A percentile compares a stretch with the other conserved stretches of the same genome.
These are phyloP conservation scores for Backusella australiensis DNA, from an alignment of 192 early-diverging fungal genomes.

Conservation along the genomic window DNA sequence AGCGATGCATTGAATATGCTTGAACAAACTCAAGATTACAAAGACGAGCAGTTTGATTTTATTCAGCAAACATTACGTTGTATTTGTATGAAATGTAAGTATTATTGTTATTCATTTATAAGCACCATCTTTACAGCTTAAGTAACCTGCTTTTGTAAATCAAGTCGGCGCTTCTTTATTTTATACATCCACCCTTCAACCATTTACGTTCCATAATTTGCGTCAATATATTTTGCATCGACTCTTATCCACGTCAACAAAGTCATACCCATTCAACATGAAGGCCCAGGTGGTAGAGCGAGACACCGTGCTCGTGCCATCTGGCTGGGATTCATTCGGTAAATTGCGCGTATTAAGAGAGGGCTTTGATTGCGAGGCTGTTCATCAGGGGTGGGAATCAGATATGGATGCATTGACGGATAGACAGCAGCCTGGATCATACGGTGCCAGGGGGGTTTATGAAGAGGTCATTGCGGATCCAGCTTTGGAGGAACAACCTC, in stretches of 20 bases:
- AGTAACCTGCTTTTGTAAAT: neutral
- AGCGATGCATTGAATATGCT: slow-evolving; percentile 68
- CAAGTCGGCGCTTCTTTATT: slow-evolving; percentile 87
- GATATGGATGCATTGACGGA: slow-evolving; percentile 42
- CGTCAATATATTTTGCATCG: slow-evolving; percentile 83
- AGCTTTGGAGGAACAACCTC: slow-evolving; percentile 43
- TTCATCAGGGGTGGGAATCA: slow-evolving; percentile 58
- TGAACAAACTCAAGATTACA: slow-evolving; percentile 81
- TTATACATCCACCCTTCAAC: slow-evolving; percentile 81
- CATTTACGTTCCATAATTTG: slow-evolving; percentile 71
- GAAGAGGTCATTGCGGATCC: slow-evolving; percentile 57
- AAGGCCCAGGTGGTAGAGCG: slow-evolving; percentile 85
- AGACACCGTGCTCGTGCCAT: slow-evolving; percentile 82
- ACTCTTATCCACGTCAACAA: slow-evolving; percentile 45
- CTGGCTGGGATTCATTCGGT: slow-evolving; percentile 92
- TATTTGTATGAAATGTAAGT: slow-evolving; percentile 85
- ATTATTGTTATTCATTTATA: neutral
- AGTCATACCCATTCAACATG: slow-evolving; percentile 56
- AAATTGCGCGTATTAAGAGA: slow-evolving; percentile 80
- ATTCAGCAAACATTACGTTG: slow-evolving; percentile 92
- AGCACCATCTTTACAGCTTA: neutral
- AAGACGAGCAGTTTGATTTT: slow-evolving; percentile 94
- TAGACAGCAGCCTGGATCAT: slow-evolving; percentile 30
- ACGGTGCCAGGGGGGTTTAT: slow-evolving; percentile 57
- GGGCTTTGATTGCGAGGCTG: slow-evolving; percentile 66